phyloP scores from a whole-genome alignment of 2,329 filamentous ascomycete species.

The Thelonectria olida region DNA sequence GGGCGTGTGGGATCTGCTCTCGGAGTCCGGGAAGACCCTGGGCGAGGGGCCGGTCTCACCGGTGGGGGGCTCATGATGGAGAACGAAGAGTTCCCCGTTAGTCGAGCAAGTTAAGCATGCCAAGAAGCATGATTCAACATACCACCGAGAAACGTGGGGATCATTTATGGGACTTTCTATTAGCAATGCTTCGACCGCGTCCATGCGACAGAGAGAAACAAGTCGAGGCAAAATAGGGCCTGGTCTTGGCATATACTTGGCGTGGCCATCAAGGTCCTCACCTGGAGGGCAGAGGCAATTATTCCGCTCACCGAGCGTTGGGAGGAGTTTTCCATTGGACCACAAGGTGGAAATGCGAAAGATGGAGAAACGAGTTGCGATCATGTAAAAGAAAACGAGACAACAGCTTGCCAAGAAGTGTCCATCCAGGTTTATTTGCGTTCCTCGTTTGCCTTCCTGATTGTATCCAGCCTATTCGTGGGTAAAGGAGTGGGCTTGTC shows the following conservation, averaged over 20 bases:
- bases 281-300: slow-evolving; percentile 8
- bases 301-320: slow-evolving; percentile 11
- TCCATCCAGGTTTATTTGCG: slow-evolving; percentile 9
- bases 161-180: neutral
- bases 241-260: slow-evolving; percentile 29
- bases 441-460: neutral
- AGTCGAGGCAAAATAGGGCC: neutral
- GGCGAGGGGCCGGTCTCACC: neutral
- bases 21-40: neutral
- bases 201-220: too few species aligned
- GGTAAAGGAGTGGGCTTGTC: too few species aligned
- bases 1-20: neutral
- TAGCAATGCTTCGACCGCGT: neutral
- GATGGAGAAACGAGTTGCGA: neutral
- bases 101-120: slow-evolving; percentile 10
- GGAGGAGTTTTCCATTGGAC: neutral
- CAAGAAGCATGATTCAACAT: slow-evolving; percentile 15
- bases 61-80: slow-evolving; percentile 1
- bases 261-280: slow-evolving; percentile 39
- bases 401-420: neutral
- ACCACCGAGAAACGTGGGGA: neutral
- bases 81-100: slow-evolving; percentile 1
- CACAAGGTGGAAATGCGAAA: neutral
- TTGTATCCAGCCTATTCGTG: too few species aligned
- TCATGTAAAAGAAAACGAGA: neutral